Conservation (phyloP, 257 asterid genomes). For the Galeopsis tetrahit region DNA sequence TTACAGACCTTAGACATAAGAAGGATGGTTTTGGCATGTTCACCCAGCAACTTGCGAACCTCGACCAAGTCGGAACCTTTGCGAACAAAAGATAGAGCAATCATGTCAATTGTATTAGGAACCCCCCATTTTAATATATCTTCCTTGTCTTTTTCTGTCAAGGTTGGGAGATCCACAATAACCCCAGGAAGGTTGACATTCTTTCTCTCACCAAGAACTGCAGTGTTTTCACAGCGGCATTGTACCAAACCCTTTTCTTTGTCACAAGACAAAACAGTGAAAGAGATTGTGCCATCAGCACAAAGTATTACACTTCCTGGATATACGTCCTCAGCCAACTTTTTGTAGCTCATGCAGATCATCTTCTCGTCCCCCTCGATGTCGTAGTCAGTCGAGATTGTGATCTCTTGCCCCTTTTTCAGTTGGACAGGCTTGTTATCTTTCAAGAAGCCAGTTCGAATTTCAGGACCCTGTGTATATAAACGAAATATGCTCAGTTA, state of each 20-base stretch:
- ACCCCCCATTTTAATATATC: slow-evolving; percentile 56
- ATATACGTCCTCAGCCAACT: slow-evolving; percentile 46
- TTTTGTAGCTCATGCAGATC: slow-evolving; percentile 61
- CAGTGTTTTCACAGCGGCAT: slow-evolving; percentile 56
- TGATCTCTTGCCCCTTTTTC: slow-evolving; percentile 48
- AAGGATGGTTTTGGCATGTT: slow-evolving; percentile 51
- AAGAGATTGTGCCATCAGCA: slow-evolving; percentile 51
- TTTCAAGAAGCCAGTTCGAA: slow-evolving; percentile 58
- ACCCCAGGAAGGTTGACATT: slow-evolving; percentile 60
- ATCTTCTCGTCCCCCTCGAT: slow-evolving; percentile 47
- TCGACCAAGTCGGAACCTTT: slow-evolving; percentile 56
- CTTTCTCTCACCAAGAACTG: slow-evolving; percentile 57
- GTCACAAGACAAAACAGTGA: slow-evolving; percentile 45
- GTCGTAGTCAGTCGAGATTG: slow-evolving; percentile 49
- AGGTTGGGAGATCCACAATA: slow-evolving; percentile 53
- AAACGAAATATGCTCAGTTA: slow-evolving; percentile 4
- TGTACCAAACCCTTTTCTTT: slow-evolving; percentile 41
- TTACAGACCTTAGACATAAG: slow-evolving; percentile 52
- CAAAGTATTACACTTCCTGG: slow-evolving; percentile 53
- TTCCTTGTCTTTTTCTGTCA: slow-evolving; percentile 56
- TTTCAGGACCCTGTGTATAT: slow-evolving; percentile 51
- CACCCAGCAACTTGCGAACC: slow-evolving; percentile 54
- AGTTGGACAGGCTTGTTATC: slow-evolving; percentile 52
- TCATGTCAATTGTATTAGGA: slow-evolving; percentile 55
- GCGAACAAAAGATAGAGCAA: slow-evolving; percentile 58